Percentiles rank a stretch among this genome's conserved stretches.
These are phyloP conservation scores for Prunus salicina DNA, from an alignment of 306 rosid species.

Conservation along the genomic window DNA sequence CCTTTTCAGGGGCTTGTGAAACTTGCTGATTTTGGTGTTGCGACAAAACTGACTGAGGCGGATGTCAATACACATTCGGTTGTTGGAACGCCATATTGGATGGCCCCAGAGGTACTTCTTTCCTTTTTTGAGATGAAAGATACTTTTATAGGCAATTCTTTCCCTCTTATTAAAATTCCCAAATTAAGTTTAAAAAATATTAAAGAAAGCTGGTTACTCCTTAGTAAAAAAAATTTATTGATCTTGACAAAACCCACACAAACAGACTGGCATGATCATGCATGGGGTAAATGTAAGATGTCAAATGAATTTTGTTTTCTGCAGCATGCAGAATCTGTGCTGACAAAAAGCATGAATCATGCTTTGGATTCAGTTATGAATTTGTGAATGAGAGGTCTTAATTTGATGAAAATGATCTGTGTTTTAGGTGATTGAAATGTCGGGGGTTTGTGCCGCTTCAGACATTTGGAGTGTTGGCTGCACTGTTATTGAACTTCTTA, in stretches of 20 bases:
- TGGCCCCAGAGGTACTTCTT: constrained; percentile 94
- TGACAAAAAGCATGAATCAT: neutral
- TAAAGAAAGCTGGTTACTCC: neutral
- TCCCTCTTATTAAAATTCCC: neutral
- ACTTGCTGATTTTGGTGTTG: constrained; percentile 99
- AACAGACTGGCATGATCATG: neutral
- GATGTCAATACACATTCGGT: constrained; percentile 99
- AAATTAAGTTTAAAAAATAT: neutral
- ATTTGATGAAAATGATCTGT: constrained; percentile 22
- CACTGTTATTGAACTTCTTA: constrained; percentile 97
- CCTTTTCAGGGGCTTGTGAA: constrained; percentile 92
- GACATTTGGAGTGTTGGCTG: constrained; percentile 99
- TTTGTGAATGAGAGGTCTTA: neutral
- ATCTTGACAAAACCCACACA: neutral
- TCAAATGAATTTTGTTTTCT: neutral
- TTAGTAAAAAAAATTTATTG: neutral
- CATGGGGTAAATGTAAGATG: neutral
- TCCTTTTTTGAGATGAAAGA: neutral
- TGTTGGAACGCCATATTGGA: constrained; percentile 99
- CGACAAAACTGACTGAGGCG: constrained; percentile 94
- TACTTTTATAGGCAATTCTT: neutral
- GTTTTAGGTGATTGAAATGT: constrained; percentile 97
- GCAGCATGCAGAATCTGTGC: neutral
- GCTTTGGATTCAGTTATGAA: constrained; percentile 8
- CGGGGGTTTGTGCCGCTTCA: constrained; percentile 99